These are phyloP conservation scores for Rhododendron simsii DNA, from an alignment of 148 eudicot species.

Conservation along the genomic window DNA sequence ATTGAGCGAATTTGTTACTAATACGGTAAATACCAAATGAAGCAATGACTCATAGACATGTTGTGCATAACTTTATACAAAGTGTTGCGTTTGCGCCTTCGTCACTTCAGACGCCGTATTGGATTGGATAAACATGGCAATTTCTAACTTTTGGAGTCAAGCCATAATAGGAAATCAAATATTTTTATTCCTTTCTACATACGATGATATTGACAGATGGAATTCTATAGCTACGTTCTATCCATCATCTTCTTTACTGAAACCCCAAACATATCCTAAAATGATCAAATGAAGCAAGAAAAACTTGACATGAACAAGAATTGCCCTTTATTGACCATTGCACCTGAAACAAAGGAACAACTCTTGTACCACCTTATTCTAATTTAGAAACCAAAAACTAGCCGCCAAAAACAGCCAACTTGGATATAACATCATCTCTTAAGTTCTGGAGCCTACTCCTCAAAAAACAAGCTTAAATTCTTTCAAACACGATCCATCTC, in stretches of 20 bases:
- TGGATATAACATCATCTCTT: neutral
- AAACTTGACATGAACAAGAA: neutral
- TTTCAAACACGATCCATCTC: neutral
- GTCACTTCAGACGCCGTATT: too few relatives aligned
- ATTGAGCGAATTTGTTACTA: too few relatives aligned
- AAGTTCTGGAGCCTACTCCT: neutral
- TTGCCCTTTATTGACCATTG: neutral
- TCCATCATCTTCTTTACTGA: neutral
- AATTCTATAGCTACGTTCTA: neutral
- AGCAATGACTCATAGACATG: too few relatives aligned
- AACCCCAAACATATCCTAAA: neutral
- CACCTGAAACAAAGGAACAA: neutral
- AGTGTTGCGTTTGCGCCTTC: too few relatives aligned
- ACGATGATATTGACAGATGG: neutral
- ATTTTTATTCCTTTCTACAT: too few relatives aligned
- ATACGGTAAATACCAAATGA: too few relatives aligned
- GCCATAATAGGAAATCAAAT: neutral
- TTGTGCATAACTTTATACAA: too few relatives aligned
- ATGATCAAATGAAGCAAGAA: neutral
- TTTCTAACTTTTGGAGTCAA: neutral
- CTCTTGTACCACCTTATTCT: neutral
- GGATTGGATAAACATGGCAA: neutral
- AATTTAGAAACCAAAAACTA: neutral
- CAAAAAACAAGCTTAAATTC: neutral
- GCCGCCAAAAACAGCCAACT: too few relatives aligned